These are phyloP conservation scores for Pseudevernia furfuracea DNA, from an alignment of 495 filamentous ascomycete genomes.

Conservation along the genomic window DNA sequence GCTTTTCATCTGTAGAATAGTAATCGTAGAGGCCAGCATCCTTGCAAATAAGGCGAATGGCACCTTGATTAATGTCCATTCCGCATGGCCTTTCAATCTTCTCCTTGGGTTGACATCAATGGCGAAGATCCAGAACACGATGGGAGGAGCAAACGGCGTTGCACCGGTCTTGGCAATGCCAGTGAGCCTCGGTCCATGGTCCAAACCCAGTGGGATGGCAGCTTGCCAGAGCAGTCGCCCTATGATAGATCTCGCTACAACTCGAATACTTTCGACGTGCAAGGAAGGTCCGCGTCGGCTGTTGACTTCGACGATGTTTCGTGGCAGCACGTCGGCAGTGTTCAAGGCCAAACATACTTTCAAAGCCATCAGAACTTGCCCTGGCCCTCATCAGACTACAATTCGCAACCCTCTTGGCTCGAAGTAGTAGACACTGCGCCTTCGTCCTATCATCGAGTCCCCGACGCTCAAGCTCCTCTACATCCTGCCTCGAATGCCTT, in stretches of 20 bases:
- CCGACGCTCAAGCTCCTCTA: neutral
- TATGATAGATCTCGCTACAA: neutral
- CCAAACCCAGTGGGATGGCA: neutral
- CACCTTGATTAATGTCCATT: too few relatives aligned
- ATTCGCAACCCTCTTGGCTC: neutral
- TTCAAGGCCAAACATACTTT: neutral
- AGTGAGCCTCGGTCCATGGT: neutral
- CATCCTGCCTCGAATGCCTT: neutral
- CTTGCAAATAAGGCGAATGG: neutral
- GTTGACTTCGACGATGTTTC: neutral
- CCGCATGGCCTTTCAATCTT: neutral
- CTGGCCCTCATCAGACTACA: neutral
- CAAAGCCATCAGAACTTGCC: neutral
- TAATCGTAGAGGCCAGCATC: neutral
- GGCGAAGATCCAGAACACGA: neutral
- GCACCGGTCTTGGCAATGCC: neutral
- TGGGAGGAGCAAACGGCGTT: slow-evolving; percentile 6
- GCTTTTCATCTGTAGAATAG: neutral
- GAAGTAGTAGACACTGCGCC: neutral
- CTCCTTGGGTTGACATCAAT: neutral
- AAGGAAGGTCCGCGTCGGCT: neutral
- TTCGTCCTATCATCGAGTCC: neutral
- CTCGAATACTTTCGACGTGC: neutral
- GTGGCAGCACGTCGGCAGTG: neutral
- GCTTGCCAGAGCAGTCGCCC: neutral